Base-by-base conservation (phyloP, 331 rosid genomes). In the Spiraea crenata region DNA sequence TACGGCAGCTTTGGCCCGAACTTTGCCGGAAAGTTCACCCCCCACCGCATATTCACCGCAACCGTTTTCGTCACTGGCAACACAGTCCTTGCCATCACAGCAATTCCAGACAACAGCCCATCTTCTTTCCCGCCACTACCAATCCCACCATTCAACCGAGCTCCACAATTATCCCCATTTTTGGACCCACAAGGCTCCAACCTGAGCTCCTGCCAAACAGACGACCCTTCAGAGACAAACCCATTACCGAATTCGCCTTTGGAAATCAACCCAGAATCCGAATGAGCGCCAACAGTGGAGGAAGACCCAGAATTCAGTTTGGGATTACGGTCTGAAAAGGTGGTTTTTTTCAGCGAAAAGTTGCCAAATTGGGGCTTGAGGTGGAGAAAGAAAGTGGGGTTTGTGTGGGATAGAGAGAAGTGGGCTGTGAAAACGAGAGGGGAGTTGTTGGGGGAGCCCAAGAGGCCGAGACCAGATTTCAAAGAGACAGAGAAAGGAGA, bases 311-410 rank as follows among this genome's bases (percentile, higher is more conserved):
- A 85, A 65, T 60, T 51, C 54, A 46, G 78, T 58, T 65, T 39
- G 59, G 69, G 0, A 35, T 34, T n/a, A 31, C 83, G 66, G 44
- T 85, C 81, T 0, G 97, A 93, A 60, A 74, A 63, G 39, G 90
- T 81, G 62, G 92, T 74, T 80, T 86, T 87, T 34, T 70, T 69
- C 16, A 93, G 85, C 3, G 91, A 85, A 59, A 90, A 90, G 74
- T 90, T 70, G 6, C 97, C 98, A 11, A 90, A 74, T 68, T 85
- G 96, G 80, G 98, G 98, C 70, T 84, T 90, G 72, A 90, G 63
- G 60, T 87, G 96, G 41, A 93, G 90, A 63, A 75, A 90, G 84
- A 93, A 93, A 72, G 83, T 66, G 10, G 97, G 97, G 60, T 79
- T 73, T 14, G 85, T 3, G 42, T 75, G 83, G 77, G 92, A 80